phyloP scores from a whole-genome alignment of 1,284 basidiomycete species.

The Hemileia vastatrix region DNA sequence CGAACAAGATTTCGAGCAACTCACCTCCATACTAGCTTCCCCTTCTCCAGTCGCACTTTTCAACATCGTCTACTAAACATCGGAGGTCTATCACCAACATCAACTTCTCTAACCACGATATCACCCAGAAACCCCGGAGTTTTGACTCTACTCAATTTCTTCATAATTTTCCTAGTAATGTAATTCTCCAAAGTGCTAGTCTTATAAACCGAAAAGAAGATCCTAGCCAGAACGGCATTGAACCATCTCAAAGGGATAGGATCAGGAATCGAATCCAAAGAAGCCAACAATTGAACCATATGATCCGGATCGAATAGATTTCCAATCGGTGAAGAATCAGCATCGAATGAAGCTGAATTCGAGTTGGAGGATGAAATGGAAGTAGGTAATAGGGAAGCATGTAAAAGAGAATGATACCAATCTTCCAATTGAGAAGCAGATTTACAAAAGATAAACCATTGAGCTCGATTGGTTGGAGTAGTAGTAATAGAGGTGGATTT shows the following conservation, averaged over 20 bases:
- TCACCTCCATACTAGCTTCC: conserved; percentile 41
- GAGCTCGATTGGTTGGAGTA: no score
- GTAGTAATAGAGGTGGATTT: no score
- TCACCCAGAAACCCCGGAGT: conserved; percentile 38
- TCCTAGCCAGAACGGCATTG: conserved; percentile 37
- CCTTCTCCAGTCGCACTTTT: conserved; percentile 38
- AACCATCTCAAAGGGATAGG: conserved; percentile 40
- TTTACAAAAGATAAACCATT: no score
- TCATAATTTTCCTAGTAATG: conserved; percentile 36
- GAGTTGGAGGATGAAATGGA: no score
- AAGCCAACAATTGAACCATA: conserved; percentile 34
- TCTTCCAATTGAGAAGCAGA: conserved; percentile 37
- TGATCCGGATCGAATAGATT: conserved; percentile 33
- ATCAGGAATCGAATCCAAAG: conserved; percentile 37
- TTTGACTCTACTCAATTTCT: conserved; percentile 35
- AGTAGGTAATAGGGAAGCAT: conserved; percentile 34
- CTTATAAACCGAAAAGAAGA: conserved; percentile 38
- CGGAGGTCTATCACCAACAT: conserved; percentile 35
- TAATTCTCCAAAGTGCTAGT: conserved; percentile 37
- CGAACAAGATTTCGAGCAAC: no score
- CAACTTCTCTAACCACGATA: conserved; percentile 34
- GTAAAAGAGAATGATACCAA: conserved; percentile 39
- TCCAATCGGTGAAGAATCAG: conserved; percentile 23
- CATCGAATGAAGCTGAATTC: conserved; percentile 13
- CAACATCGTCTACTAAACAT: conserved; percentile 39